Base-by-base conservation (phyloP, 2,329 filamentous ascomycete genomes). In the Botrytis sinoallii region DNA sequence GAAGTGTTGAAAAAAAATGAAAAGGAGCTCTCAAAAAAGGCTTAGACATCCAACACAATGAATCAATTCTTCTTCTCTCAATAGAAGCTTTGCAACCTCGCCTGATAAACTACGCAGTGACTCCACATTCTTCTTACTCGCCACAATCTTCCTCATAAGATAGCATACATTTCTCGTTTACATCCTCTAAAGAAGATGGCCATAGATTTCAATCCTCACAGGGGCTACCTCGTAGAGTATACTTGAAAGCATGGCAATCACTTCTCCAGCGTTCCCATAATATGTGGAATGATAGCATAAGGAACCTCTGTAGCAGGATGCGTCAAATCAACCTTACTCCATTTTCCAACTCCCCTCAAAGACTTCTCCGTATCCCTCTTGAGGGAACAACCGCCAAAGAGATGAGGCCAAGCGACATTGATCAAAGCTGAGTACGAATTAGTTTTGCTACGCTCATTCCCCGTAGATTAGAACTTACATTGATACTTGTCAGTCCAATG, bases 351-450 rank as follows among this genome's bases (percentile, higher is more conserved):
- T 40, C 74, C 74, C 55, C 77, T 77, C 61, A 80, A 59, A 69
- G 75, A 78, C 25, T 74, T 77, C 35, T 74, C 77, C 7, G 78
- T 78, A 74, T 81, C 77, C 38, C 78, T 78, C 1, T 76, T 80
- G 42, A 80, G 76, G 5, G 75, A 76, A 40, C 79, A 80, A 9
- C 79, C 79, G 7, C 78, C 79, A 3, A 79, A 38, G 25, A 78
- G 78, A 71, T 79, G 77, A 20, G 79, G 78, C 79, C 79, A 81
- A 22, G 77, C 29, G 2, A 80, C 22, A 69, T 80, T 74, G 12
- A 80, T 38, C 7, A 74, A 32, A 9, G 76, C 79, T 80, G 44
- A 63, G 44, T n/a, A 52, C 42, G 20, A 35, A 66, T 78, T 57
- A 76, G 72, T 73, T 52, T 25, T 29, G 7, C 46, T 29, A 14